A percentile compares a stretch with the other conserved stretches of the same genome.
Evolutionary conservation across 179 eudicot species (phyloP).

Genomic region (Kewa caespitosa): DNA sequence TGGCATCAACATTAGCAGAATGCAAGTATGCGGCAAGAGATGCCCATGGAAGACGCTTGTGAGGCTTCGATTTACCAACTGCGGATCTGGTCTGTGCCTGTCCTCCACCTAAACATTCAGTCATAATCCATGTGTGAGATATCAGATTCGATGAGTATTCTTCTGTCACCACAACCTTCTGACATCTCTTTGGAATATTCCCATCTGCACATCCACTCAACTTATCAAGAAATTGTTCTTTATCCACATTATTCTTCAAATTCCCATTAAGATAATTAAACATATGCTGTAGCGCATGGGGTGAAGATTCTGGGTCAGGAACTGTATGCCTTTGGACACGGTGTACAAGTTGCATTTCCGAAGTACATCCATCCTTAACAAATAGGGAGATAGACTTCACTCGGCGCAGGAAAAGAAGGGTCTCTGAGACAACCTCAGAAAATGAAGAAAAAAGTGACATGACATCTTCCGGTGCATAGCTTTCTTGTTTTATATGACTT

Average conservation of each 20-base stretch:
- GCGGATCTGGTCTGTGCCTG: slow-evolving; percentile 40
- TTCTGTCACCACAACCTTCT: slow-evolving; percentile 79
- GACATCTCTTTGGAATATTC: slow-evolving; percentile 80
- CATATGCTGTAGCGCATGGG: slow-evolving; percentile 51
- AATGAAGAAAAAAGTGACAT: slow-evolving; percentile 86
- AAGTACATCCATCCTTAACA: slow-evolving; percentile 72
- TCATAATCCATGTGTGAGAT: slow-evolving; percentile 81
- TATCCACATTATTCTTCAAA: slow-evolving; percentile 54
- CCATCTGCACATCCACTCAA: slow-evolving; percentile 53
- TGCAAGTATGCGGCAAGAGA: slow-evolving; percentile 80
- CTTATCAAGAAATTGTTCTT: slow-evolving; percentile 64
- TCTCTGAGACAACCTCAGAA: slow-evolving; percentile 84
- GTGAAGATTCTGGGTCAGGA: slow-evolving; percentile 56
- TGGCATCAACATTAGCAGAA: slow-evolving; percentile 44
- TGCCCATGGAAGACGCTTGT: slow-evolving; percentile 85
- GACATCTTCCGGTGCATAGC: slow-evolving; percentile 86
- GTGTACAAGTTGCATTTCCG: slow-evolving; percentile 86
- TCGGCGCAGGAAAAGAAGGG: slow-evolving; percentile 83
- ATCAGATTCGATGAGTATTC: slow-evolving; percentile 41
- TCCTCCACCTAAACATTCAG: slow-evolving; percentile 77
- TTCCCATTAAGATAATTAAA: slow-evolving; percentile 57
- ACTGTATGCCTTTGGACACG: slow-evolving; percentile 57
- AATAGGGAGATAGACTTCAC: slow-evolving; percentile 86
- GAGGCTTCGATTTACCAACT: slow-evolving; percentile 41
- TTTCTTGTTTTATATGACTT: slow-evolving; percentile 93